Conservation (phyloP, 768 basidiomycete species). For the Lactarius deliciosus region DNA sequence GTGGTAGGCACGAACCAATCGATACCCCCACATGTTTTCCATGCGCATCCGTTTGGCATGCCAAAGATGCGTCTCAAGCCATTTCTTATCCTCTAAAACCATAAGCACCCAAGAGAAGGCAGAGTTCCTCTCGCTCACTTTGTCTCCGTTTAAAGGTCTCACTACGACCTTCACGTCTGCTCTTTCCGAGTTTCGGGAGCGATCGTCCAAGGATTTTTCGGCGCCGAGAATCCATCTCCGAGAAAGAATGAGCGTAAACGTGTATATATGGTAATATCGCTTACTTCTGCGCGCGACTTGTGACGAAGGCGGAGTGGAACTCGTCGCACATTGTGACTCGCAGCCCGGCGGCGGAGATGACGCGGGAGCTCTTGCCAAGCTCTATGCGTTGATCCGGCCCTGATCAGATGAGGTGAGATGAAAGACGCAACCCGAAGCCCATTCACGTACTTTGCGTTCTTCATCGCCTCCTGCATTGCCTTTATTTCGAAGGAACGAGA, state of each 20-base stretch:
- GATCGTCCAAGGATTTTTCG: conserved; percentile 44
- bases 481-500: conserved; percentile 85
- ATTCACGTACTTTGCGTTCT: conserved; percentile 60
- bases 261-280: conserved; percentile 19
- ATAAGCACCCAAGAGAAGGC: background rate
- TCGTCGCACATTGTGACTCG: conserved; percentile 90
- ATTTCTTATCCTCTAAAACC: conserved; percentile 71
- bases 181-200: conserved; percentile 64
- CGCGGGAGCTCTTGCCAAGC: conserved; percentile 94
- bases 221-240: conserved; percentile 54
- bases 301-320: conserved; percentile 83
- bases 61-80: conserved; percentile 98
- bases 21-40: conserved; percentile 89
- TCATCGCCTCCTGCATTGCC: conserved; percentile 88
- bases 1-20: conserved; percentile 54
- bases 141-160: conserved; percentile 70
- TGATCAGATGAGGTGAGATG: conserved; percentile 34
- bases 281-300: conserved; percentile 81
- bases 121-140: conserved; percentile 44
- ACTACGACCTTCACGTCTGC: conserved; percentile 55
- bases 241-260: background rate
- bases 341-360: conserved; percentile 87
- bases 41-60: conserved; percentile 97
- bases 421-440: background rate
- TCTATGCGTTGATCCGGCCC: conserved; percentile 69